phyloP scores from a whole-genome alignment of 768 basidiomycete species.

The Boletus bicolor region DNA sequence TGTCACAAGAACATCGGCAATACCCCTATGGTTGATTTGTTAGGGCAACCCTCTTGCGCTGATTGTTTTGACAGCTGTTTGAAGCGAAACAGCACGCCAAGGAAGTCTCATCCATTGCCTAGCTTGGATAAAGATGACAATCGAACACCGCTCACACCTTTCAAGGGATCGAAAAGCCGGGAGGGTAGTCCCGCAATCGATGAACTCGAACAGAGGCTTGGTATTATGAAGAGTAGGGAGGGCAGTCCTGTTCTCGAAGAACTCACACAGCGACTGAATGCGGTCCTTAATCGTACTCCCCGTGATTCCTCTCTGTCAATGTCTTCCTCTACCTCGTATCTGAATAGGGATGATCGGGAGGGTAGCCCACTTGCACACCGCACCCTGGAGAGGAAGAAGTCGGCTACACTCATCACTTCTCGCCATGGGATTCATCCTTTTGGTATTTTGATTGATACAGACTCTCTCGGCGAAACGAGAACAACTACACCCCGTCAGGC shows the following conservation, averaged over 20 bases:
- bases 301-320: conserved; percentile 28
- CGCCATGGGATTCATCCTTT: background rate
- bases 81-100: conserved; percentile 45
- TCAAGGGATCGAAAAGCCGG: conserved; percentile 39
- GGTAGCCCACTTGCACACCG: conserved; percentile 31
- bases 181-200: conserved; percentile 62
- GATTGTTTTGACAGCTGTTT: conserved; percentile 81
- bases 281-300: conserved; percentile 37
- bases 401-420: conserved; percentile 9
- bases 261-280: conserved; percentile 43
- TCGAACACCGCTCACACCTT: conserved; percentile 46
- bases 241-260: conserved; percentile 55
- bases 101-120: conserved; percentile 38
- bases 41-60: conserved; percentile 74
- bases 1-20: conserved; percentile 74
- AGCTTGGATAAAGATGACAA: conserved; percentile 25
- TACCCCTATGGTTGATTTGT: conserved; percentile 76
- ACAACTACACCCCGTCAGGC: conserved; percentile 8
- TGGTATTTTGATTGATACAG: conserved; percentile 1
- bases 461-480: conserved; percentile 11
- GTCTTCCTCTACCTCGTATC: conserved; percentile 21
- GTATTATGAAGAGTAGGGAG: conserved; percentile 52
- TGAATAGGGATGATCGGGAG: conserved; percentile 18
- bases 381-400: conserved; percentile 19
- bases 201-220: conserved; percentile 60